Conservation (phyloP, 108 stramenopile species). For the Pelagomonas calceolata region DNA sequence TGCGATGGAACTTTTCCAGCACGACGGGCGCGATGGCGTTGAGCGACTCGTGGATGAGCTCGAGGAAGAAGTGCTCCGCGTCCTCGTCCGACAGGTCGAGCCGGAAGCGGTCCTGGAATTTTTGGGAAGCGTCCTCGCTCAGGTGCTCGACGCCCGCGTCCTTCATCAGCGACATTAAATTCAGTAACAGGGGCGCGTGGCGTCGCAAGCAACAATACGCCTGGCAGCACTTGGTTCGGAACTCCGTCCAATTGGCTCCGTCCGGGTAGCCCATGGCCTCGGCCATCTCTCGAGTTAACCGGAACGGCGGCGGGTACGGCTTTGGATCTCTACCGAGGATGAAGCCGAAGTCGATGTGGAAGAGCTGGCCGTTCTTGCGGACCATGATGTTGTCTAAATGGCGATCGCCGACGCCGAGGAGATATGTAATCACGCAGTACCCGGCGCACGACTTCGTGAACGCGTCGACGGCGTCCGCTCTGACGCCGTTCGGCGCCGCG, state of each 20-base stretch:
- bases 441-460: slow-evolving; percentile 93
- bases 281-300: slow-evolving; percentile 71
- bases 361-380: slow-evolving; percentile 55
- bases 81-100: slow-evolving; percentile 87
- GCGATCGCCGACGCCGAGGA: slow-evolving; percentile 73
- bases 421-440: slow-evolving; percentile 92
- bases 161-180: slow-evolving; percentile 86
- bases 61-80: slow-evolving; percentile 77
- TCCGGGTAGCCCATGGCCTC: slow-evolving; percentile 91
- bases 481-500: slow-evolving; percentile 24
- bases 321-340: slow-evolving; percentile 84
- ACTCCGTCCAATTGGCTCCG: slow-evolving; percentile 67
- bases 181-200: slow-evolving; percentile 85
- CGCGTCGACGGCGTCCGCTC: slow-evolving; percentile 61
- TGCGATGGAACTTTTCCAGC: slow-evolving; percentile 83
- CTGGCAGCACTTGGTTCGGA: slow-evolving; percentile 85
- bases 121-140: slow-evolving; percentile 77
- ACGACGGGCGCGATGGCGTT: slow-evolving; percentile 72
- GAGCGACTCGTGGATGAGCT: slow-evolving; percentile 69
- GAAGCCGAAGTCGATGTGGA: slow-evolving; percentile 83
- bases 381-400: slow-evolving; percentile 81
- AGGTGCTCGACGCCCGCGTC: slow-evolving; percentile 94
- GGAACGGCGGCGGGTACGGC: slow-evolving; percentile 85
- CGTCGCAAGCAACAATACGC: slow-evolving; percentile 88
- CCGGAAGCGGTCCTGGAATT: slow-evolving; percentile 83